Conservation (phyloP, 148 eudicot genomes). For the Rhododendron ovatum region DNA sequence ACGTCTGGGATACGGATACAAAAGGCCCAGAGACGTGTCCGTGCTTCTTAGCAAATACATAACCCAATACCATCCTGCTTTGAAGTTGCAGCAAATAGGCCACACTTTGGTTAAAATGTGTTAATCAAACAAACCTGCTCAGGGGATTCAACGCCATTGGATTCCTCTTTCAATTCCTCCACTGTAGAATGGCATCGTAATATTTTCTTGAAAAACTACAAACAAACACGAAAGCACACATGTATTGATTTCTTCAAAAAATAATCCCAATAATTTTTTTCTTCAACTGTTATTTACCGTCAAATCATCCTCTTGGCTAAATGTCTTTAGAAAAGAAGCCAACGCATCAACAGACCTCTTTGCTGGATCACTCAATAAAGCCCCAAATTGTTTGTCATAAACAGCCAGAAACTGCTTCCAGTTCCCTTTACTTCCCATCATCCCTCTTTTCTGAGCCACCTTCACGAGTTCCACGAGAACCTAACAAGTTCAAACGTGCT, state of each 20-base stretch:
- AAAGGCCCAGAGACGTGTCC: no score
- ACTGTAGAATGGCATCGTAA: slow-evolving; percentile 32
- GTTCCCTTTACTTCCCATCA: slow-evolving; percentile 69
- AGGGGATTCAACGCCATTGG: slow-evolving; percentile 47
- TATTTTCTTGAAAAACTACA: slow-evolving; percentile 58
- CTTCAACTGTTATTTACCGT: slow-evolving; percentile 32
- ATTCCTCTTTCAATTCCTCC: slow-evolving; percentile 31
- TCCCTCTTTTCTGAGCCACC: slow-evolving; percentile 60
- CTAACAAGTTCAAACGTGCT: slow-evolving; percentile 17
- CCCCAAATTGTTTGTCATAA: slow-evolving; percentile 63
- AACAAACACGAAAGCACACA: background rate
- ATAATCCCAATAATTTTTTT: background rate
- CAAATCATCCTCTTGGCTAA: slow-evolving; percentile 52
- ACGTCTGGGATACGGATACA: no score
- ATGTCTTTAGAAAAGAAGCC: slow-evolving; percentile 63
- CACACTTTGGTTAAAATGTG: background rate
- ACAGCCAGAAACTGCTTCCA: slow-evolving; percentile 79
- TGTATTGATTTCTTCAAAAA: background rate
- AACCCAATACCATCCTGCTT: background rate
- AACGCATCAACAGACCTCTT: slow-evolving; percentile 45
- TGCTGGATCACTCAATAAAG: slow-evolving; percentile 78
- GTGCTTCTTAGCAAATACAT: background rate
- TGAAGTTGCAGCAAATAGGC: background rate
- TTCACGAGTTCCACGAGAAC: slow-evolving; percentile 73
- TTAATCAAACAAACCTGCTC: slow-evolving; percentile 53